phyloP scores from a whole-genome alignment of 73 alveolate species.

The Blepharisma japonicum region DNA sequence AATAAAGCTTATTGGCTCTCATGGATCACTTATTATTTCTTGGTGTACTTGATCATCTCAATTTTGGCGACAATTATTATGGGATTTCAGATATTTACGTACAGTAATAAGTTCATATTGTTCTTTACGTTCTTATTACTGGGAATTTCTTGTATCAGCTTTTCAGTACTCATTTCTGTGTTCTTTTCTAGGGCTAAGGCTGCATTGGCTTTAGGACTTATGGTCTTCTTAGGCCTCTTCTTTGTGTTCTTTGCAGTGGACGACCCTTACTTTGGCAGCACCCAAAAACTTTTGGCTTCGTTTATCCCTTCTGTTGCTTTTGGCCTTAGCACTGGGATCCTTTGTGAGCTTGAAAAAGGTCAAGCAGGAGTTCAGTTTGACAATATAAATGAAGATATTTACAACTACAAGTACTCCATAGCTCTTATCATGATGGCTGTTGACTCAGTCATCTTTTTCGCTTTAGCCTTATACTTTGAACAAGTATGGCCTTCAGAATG shows the following conservation, averaged over 20 bases:
- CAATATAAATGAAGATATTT: slow-evolving; percentile 38
- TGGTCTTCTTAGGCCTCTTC: slow-evolving; percentile 61
- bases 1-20: slow-evolving; percentile 28
- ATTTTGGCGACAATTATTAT: not conserved
- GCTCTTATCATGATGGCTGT: slow-evolving; percentile 44
- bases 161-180: slow-evolving; percentile 52
- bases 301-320: slow-evolving; percentile 60
- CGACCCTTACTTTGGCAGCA: slow-evolving; percentile 38
- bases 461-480: slow-evolving; percentile 55
- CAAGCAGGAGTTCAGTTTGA: slow-evolving; percentile 51
- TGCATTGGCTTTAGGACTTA: slow-evolving; percentile 68
- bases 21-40: not conserved
- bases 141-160: slow-evolving; percentile 22
- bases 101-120: not conserved
- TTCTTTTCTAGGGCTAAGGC: slow-evolving; percentile 76
- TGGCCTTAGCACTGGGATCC: slow-evolving; percentile 60
- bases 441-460: slow-evolving; percentile 51
- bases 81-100: not conserved
- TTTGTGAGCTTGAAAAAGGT: slow-evolving; percentile 57
- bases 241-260: slow-evolving; percentile 61
- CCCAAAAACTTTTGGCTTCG: slow-evolving; percentile 52
- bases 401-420: slow-evolving; percentile 44
- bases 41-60: not conserved
- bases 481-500: slow-evolving; percentile 66
- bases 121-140: not conserved